These are phyloP conservation scores for Ascodesmis nigricans DNA, from an alignment of 495 filamentous ascomycete species.

Conservation along the genomic window DNA sequence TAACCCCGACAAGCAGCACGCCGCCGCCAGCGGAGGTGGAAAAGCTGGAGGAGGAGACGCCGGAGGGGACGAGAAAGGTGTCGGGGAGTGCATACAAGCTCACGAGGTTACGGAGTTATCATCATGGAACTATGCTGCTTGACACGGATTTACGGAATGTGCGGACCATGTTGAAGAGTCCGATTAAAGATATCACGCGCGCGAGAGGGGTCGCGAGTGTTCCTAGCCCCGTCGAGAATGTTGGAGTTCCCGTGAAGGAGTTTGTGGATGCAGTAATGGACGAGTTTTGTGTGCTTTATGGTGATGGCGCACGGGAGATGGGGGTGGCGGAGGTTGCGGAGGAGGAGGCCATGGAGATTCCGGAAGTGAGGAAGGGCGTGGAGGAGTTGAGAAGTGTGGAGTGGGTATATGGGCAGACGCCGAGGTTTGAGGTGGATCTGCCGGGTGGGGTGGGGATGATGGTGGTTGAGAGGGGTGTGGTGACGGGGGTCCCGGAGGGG, in stretches of 20 bases:
- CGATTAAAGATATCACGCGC: conserved; percentile 48
- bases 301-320: too few species aligned
- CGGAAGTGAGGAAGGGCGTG: conserved; percentile 4
- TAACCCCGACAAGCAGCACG: conserved; percentile 29
- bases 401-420: conserved; percentile 71
- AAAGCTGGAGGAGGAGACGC: conserved; percentile 11
- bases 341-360: conserved; percentile 1
- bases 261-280: conserved; percentile 32
- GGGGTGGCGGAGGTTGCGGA: conserved; percentile 2
- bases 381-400: conserved; percentile 23
- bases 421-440: conserved; percentile 18
- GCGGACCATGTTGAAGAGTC: conserved; percentile 43
- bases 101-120: conserved; percentile 50
- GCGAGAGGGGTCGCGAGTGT: conserved; percentile 88
- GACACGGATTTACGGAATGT: conserved; percentile 43
- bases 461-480: background rate
- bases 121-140: conserved; percentile 81
- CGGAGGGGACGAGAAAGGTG: conserved; percentile 42
- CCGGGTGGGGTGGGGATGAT: background rate
- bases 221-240: conserved; percentile 61
- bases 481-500: background rate
- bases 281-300: conserved; percentile 36
- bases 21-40: conserved; percentile 9
- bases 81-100: conserved; percentile 90
- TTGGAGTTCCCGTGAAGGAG: conserved; percentile 27